Conservation (phyloP, 2,329 filamentous ascomycete species). For the Aphanocladium album region DNA sequence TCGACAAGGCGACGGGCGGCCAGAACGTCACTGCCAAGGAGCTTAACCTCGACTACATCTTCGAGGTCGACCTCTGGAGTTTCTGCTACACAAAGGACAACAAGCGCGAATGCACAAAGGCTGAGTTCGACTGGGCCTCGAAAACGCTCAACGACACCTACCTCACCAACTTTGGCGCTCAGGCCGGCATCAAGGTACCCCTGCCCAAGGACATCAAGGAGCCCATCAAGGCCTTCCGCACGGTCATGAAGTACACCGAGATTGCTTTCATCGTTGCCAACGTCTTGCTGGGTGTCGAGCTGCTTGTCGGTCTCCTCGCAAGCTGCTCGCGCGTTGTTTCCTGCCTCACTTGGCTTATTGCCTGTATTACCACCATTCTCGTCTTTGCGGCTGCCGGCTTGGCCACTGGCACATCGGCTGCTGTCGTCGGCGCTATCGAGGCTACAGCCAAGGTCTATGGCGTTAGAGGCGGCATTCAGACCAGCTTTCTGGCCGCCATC, state of each 20-base stretch:
- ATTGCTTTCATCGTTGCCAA: constrained; percentile 73
- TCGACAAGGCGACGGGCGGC: constrained; percentile 19
- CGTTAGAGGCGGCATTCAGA: constrained; percentile 62
- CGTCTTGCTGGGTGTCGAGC: constrained; percentile 61
- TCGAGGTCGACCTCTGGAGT: constrained; percentile 79
- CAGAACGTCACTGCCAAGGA: constrained; percentile 52
- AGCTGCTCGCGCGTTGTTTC: constrained; percentile 78
- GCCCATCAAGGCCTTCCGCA: constrained; percentile 67
- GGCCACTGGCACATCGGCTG: constrained; percentile 66
- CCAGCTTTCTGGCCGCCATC: constrained; percentile 61
- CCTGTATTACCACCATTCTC: constrained; percentile 52
- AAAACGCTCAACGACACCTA: constrained; percentile 59
- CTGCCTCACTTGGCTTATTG: constrained; percentile 74
- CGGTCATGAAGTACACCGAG: constrained; percentile 76
- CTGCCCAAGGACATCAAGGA: constrained; percentile 63
- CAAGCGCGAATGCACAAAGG: constrained; percentile 62
- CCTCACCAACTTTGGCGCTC: constrained; percentile 49
- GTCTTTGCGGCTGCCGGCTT: constrained; percentile 63
- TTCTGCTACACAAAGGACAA: constrained; percentile 65
- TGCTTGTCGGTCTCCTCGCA: constrained; percentile 75
- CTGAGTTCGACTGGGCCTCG: constrained; percentile 72
- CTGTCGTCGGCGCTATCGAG: constrained; percentile 66
- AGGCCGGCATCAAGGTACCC: constrained; percentile 49
- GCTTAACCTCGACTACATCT: constrained; percentile 66
- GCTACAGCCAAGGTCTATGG: constrained; percentile 63